phyloP scores from a whole-genome alignment of 2,329 filamentous ascomycete species.

The Colletotrichum sp. region DNA sequence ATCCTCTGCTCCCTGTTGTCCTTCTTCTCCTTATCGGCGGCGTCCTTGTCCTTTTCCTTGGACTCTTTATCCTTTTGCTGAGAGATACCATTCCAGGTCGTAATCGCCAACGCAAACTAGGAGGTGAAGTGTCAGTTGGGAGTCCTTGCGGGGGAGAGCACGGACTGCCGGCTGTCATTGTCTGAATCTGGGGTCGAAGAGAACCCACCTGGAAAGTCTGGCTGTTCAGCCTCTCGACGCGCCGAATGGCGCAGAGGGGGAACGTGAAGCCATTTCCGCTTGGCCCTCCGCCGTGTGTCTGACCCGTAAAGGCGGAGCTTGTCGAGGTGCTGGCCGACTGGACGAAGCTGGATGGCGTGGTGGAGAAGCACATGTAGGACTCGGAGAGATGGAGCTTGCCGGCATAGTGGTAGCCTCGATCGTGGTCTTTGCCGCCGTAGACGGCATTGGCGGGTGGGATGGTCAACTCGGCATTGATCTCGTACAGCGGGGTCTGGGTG shows the following conservation, averaged over 20 bases:
- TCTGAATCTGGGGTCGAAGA: not conserved
- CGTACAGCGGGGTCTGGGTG: constrained; percentile 90
- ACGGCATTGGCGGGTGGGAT: constrained; percentile 76
- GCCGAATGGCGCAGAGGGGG: constrained; percentile 86
- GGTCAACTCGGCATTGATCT: constrained; percentile 95
- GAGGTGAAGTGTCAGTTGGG: not conserved
- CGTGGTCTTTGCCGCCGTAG: constrained; percentile 73
- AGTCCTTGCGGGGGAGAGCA: not conserved
- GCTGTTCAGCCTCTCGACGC: constrained; percentile 92
- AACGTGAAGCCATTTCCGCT: constrained; percentile 96
- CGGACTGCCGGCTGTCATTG: not conserved
- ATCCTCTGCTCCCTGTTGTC: constrained; percentile 76
- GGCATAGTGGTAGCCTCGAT: constrained; percentile 84
- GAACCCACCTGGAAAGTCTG: constrained; percentile 76
- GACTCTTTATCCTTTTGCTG: constrained; percentile 59
- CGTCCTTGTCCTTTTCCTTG: constrained; percentile 44
- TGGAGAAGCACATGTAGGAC: constrained; percentile 95
- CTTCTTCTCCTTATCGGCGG: constrained; percentile 37
- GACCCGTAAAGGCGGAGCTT: constrained; percentile 86
- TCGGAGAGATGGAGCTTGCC: constrained; percentile 95
- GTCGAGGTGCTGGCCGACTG: constrained; percentile 79
- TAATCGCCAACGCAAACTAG: constrained; percentile 89
- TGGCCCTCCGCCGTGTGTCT: constrained; percentile 91
- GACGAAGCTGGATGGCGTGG: constrained; percentile 86
- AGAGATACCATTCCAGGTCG: constrained; percentile 85